Evolutionary conservation across 495 filamentous ascomycete genomes (phyloP).

Genomic region (Neurospora discreta): DNA sequence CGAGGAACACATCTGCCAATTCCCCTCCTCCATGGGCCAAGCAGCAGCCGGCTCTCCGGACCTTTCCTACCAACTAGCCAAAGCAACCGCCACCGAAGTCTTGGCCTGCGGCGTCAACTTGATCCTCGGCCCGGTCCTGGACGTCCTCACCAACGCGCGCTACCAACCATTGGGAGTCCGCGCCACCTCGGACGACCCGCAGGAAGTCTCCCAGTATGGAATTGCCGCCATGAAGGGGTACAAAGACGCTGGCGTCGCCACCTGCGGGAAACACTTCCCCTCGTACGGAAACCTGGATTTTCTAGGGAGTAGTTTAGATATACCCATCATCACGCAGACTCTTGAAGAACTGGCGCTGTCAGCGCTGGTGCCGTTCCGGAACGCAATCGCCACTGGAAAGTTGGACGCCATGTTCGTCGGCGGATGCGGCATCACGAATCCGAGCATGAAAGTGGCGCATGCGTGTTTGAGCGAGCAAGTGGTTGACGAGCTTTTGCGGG

Average conservation of each 20-base stretch:
- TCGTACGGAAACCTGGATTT: slow-evolving; percentile 92
- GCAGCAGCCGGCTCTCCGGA: slow-evolving; percentile 53
- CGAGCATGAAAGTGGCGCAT: slow-evolving; percentile 82
- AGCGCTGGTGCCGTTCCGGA: slow-evolving; percentile 76
- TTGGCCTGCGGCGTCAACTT: slow-evolving; percentile 81
- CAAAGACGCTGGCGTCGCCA: slow-evolving; percentile 71
- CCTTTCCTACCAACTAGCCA: slow-evolving; percentile 69
- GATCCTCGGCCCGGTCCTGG: slow-evolving; percentile 81
- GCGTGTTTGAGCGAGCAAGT: slow-evolving; percentile 86
- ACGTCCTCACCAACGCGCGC: slow-evolving; percentile 78
- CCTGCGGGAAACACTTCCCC: slow-evolving; percentile 87
- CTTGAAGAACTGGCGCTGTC: slow-evolving; percentile 75
- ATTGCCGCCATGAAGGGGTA: slow-evolving; percentile 82
- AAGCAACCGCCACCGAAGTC: slow-evolving; percentile 78
- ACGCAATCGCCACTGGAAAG: slow-evolving; percentile 64
- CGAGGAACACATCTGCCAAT: slow-evolving; percentile 82
- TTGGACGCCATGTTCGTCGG: slow-evolving; percentile 90
- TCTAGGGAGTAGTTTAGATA: slow-evolving; percentile 71
- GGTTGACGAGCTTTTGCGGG: slow-evolving; percentile 70
- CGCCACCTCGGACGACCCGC: slow-evolving; percentile 74
- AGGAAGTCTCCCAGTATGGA: slow-evolving; percentile 79
- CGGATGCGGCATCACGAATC: slow-evolving; percentile 76
- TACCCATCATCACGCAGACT: slow-evolving; percentile 85
- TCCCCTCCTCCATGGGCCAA: slow-evolving; percentile 83
- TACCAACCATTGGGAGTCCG: slow-evolving; percentile 81